A percentile compares a stretch with the other conserved stretches of the same genome.
These are phyloP conservation scores for Chrysoporthe austroafricana DNA, from an alignment of 2,329 filamentous ascomycete species.

Conservation along the genomic window DNA sequence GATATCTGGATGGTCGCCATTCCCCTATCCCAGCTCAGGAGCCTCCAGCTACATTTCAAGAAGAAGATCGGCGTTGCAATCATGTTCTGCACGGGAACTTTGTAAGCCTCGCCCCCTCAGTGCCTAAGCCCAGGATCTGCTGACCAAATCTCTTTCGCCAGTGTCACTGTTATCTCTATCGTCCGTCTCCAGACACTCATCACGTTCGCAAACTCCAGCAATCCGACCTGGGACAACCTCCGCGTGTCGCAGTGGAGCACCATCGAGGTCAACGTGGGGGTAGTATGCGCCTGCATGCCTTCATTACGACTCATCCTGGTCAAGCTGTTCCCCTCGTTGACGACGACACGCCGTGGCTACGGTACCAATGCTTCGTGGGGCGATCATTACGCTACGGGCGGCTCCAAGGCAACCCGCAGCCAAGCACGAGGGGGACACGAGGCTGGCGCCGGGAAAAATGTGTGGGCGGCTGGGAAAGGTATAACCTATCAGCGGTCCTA, in stretches of 20 bases:
- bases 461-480: not conserved
- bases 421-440: not conserved
- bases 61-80: conserved; percentile 48
- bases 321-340: conserved; percentile 34
- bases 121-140: not conserved
- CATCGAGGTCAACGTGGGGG: conserved; percentile 41
- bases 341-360: conserved; percentile 20
- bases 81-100: conserved; percentile 53
- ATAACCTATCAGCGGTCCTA: conserved; percentile 30
- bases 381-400: conserved; percentile 6
- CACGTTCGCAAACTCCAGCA: conserved; percentile 35
- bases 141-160: conserved; percentile 17
- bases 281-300: conserved; percentile 42
- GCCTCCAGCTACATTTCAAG: conserved; percentile 48
- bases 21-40: conserved; percentile 47
- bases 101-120: conserved; percentile 32
- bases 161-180: conserved; percentile 40
- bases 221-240: conserved; percentile 39
- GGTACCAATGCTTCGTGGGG: conserved; percentile 16
- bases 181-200: conserved; percentile 39
- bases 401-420: conserved; percentile 5
- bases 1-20: conserved; percentile 48
- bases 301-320: conserved; percentile 37
- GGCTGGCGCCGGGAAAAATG: not conserved
- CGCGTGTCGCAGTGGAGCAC: conserved; percentile 40